Evolutionary conservation across 2,329 filamentous ascomycete genomes (phyloP).

Genomic region (Fusarium sublunatum): DNA sequence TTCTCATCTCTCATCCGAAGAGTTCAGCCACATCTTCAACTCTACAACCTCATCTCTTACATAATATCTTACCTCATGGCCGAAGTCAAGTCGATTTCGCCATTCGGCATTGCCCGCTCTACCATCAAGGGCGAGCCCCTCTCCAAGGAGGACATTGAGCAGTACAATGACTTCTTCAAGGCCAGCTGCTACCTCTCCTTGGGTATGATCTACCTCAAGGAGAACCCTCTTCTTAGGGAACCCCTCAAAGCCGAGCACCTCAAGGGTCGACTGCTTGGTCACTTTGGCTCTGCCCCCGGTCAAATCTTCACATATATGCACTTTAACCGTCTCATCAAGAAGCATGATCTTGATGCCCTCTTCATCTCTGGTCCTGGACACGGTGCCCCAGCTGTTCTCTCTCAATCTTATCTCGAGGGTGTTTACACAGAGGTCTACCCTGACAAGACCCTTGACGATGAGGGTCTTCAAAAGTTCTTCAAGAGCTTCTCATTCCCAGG

Average conservation of each 20-base stretch:
- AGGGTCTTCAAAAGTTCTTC: conserved; percentile 81
- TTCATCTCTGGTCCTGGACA: conserved; percentile 83
- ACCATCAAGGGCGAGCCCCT: conserved; percentile 72
- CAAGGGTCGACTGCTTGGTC: conserved; percentile 78
- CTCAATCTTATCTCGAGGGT: conserved; percentile 81
- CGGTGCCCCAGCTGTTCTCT: conserved; percentile 79
- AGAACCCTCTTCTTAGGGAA: conserved; percentile 78
- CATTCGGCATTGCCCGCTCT: conserved; percentile 73
- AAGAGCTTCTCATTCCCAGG: conserved; percentile 86
- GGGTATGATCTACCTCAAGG: conserved; percentile 82
- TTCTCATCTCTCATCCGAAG: conserved; percentile 42
- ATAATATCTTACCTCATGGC: conserved; percentile 47
- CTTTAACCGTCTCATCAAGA: conserved; percentile 84
- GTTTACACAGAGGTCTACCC: conserved; percentile 83
- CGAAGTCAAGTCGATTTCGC: conserved; percentile 67
- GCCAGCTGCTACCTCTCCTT: conserved; percentile 80
- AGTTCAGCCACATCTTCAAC: conserved; percentile 35
- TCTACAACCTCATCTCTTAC: conserved; percentile 26
- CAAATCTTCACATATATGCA: conserved; percentile 86
- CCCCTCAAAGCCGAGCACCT: conserved; percentile 76
- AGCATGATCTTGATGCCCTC: conserved; percentile 77
- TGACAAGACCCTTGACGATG: conserved; percentile 74
- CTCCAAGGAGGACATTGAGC: conserved; percentile 71
- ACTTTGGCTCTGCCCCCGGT: conserved; percentile 84
- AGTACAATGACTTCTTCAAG: conserved; percentile 78